Evolutionary conservation across 1,284 basidiomycete species (phyloP).

Genomic region (Rhizopogon hawkerae): DNA sequence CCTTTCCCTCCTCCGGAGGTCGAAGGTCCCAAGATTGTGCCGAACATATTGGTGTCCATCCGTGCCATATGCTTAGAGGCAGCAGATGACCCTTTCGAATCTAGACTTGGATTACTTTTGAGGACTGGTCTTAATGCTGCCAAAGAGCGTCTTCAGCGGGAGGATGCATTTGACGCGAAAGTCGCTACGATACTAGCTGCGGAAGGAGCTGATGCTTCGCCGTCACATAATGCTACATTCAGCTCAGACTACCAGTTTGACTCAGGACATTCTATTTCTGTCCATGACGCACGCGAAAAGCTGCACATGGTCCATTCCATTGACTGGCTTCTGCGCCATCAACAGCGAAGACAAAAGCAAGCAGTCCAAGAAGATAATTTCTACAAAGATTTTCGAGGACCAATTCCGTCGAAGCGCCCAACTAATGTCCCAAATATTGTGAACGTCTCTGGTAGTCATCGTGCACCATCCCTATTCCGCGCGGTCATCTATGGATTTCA

Average conservation of each 20-base stretch:
- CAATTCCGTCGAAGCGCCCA: slow-evolving; percentile 21
- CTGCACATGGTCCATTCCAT: slow-evolving; percentile 71
- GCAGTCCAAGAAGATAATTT: slow-evolving; percentile 23
- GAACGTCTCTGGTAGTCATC: slow-evolving; percentile 28
- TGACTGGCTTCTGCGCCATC: slow-evolving; percentile 64
- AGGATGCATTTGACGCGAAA: slow-evolving; percentile 78
- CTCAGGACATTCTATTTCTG: slow-evolving; percentile 54
- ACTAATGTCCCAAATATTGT: slow-evolving; percentile 28
- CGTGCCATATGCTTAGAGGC: slow-evolving; percentile 66
- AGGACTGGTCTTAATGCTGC: slow-evolving; percentile 73
- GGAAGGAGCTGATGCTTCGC: slow-evolving; percentile 19
- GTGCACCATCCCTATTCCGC: slow-evolving; percentile 73
- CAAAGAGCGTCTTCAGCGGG: slow-evolving; percentile 65
- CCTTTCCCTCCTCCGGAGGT: slow-evolving; percentile 49
- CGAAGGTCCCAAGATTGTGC: slow-evolving; percentile 67
- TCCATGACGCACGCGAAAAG: slow-evolving; percentile 67
- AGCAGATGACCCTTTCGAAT: slow-evolving; percentile 86
- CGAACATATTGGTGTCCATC: slow-evolving; percentile 56
- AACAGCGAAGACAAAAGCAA: slow-evolving; percentile 30
- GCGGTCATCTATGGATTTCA: slow-evolving; percentile 52
- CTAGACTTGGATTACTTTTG: slow-evolving; percentile 72
- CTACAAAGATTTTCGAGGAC: slow-evolving; percentile 30
- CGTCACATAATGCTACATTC: slow-evolving; percentile 14
- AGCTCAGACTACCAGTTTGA: slow-evolving; percentile 47
- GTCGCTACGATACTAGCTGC: slow-evolving; percentile 51